Conservation (phyloP, 2,329 filamentous ascomycete species). For the Myriosclerotinia duriaeana region DNA sequence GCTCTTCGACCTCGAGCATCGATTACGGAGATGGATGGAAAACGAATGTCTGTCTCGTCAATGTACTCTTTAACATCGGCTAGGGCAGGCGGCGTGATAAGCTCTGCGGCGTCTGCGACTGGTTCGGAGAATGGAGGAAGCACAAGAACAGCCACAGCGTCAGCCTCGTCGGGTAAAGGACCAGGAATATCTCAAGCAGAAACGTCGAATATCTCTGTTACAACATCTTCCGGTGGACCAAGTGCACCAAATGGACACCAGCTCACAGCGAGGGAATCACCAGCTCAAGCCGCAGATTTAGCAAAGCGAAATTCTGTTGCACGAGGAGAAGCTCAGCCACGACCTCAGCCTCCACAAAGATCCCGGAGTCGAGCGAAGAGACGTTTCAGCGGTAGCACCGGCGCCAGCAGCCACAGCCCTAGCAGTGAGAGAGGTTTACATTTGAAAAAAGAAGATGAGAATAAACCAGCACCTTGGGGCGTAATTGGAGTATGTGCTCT, state of each 20-base stretch:
- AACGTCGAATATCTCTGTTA: constrained; percentile 53
- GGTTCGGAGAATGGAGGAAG: constrained; percentile 50
- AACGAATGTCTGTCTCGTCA: constrained; percentile 72
- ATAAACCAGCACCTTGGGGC: constrained; percentile 61
- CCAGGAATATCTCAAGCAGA: constrained; percentile 47
- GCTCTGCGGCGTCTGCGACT: constrained; percentile 53
- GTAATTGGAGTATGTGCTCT: constrained; percentile 92
- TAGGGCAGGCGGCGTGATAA: constrained; percentile 47
- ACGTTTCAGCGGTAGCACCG: constrained; percentile 78
- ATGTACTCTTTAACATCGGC: constrained; percentile 68
- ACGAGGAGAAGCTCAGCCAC: constrained; percentile 37
- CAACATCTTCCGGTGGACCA: constrained; percentile 51
- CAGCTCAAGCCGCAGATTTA: constrained; percentile 37
- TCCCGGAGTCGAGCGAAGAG: constrained; percentile 70
- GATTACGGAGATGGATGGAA: constrained; percentile 54
- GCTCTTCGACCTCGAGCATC: constrained; percentile 50
- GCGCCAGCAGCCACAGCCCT: constrained; percentile 77
- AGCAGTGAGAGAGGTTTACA: constrained; percentile 64
- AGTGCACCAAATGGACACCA: constrained; percentile 48
- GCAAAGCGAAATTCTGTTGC: constrained; percentile 39
- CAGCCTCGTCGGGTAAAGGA: constrained; percentile 30
- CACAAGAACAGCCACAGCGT: constrained; percentile 31
- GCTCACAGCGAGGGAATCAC: constrained; percentile 43
- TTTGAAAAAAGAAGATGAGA: constrained; percentile 55
- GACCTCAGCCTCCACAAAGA: constrained; percentile 49